Base-by-base conservation (phyloP, 768 basidiomycete species). In the Russula compacta region DNA sequence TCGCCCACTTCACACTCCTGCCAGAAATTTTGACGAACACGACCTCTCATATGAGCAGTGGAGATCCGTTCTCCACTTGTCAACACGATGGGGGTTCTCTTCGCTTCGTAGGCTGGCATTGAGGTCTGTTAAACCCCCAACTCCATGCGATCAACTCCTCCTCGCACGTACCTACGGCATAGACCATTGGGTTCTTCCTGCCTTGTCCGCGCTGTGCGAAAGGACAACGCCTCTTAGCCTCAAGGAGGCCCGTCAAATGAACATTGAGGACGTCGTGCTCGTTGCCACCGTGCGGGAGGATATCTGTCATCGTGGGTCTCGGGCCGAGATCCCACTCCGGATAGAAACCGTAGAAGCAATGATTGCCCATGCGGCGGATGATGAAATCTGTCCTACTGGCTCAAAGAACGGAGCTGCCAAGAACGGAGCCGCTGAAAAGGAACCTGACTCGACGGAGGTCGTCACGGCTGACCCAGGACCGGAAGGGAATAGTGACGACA, bases 51-150 rank as follows among this genome's bases (percentile, higher is more conserved):
- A 61, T 19, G 67, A 67, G 17, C 66, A 68, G 32, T 73, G 73
- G 69, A 66, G 66, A 17, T 69, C 72, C 14, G 66, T 73, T 24
- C 64, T 73, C 19, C 60, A 67, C 48, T 21, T 70, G 48, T 66
- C 70, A 12, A 63, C 69, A 60, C 71, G 32, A 47, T 77, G 39
- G 74, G 71, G 57, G 57, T 72, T 64, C 60, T 69, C 66, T 46
- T 64, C 57, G 53, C 71, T 67, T 66, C 74, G 60, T 66, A 61
- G 48, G 10, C 59, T 64, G 29, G 59, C 62, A 36, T 29, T 64
- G 52, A 64, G 15, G 49, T 60, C 53, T 19, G 53, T 64, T 4
- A 39, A 21, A 19, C 61, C 59, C n/a, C 59, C 62, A 38, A 60
- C 59, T 4, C 32, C 62, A 21, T 53, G 39, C 48, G 63, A 64